These are phyloP conservation scores for Carex littledalei DNA, from an alignment of 176 grass and related monocot species.

Conservation along the genomic window DNA sequence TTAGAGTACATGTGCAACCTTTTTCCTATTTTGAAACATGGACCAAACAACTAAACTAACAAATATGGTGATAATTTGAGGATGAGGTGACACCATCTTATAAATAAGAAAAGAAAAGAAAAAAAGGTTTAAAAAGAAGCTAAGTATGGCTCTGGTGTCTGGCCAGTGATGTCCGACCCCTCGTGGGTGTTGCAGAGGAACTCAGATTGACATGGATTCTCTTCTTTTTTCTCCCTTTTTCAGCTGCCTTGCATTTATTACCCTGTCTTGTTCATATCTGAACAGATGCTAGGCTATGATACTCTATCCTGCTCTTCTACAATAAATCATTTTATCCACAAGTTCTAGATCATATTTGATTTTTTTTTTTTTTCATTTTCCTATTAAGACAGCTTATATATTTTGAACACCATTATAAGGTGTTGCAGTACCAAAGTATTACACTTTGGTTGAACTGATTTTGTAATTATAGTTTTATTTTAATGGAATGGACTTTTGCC, in stretches of 20 bases:
- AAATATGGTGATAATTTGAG: conserved; percentile 16
- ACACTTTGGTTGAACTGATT: no score
- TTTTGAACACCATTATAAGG: no score
- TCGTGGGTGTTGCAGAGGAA: conserved; percentile 28
- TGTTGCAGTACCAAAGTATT: no score
- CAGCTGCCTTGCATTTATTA: conserved; percentile 18
- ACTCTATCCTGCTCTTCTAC: background rate
- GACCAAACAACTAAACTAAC: background rate
- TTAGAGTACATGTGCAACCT: background rate
- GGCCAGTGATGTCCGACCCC: background rate
- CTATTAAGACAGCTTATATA: no score
- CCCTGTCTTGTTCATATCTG: conserved; percentile 16
- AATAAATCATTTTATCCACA: background rate
- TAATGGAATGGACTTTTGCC: no score
- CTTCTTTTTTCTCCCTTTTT: conserved; percentile 10
- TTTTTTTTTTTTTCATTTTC: no score
- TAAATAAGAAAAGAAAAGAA: background rate
- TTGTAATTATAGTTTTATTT: no score
- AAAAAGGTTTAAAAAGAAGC: background rate
- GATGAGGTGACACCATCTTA: background rate
- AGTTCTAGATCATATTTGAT: no score
- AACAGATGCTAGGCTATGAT: conserved; percentile 4
- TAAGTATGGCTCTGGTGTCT: background rate
- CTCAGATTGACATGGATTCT: conserved; percentile 21
- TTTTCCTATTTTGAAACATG: conserved; percentile 6